phyloP scores from a whole-genome alignment of 2,329 filamentous ascomycete species.

The Aspergillus sp. region DNA sequence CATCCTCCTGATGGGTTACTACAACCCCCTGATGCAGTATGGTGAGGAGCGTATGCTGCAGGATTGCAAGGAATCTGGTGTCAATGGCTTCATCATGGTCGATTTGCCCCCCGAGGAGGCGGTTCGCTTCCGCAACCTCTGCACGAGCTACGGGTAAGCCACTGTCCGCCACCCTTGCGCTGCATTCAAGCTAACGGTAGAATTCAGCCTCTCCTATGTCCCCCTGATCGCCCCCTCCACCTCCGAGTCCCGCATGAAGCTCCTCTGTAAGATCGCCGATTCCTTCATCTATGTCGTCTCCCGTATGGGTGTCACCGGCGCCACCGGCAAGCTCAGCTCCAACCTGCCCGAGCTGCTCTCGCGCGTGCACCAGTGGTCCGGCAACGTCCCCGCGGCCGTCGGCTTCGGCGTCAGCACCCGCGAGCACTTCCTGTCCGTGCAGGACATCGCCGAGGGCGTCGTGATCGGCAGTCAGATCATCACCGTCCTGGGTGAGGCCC shows the following conservation, averaged over 20 bases:
- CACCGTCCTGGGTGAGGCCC: constrained; percentile 70
- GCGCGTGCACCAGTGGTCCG: constrained; percentile 88
- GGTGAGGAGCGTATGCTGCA: constrained; percentile 85
- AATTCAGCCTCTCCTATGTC: constrained; percentile 84
- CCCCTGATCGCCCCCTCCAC: constrained; percentile 95
- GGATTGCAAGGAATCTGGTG: constrained; percentile 78
- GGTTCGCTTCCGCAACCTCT: constrained; percentile 60
- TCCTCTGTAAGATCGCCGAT: constrained; percentile 94
- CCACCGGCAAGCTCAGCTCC: constrained; percentile 75
- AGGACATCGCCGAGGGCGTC: constrained; percentile 83
- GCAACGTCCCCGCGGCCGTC: constrained; percentile 84
- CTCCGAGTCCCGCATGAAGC: constrained; percentile 88
- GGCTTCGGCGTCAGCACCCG: constrained; percentile 95
- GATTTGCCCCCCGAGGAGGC: constrained; percentile 97
- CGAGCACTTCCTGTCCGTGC: constrained; percentile 87
- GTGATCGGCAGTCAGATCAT: constrained; percentile 97
- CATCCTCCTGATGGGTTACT: constrained; percentile 96
- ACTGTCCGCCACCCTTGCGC: neutral
- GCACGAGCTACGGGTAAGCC: constrained; percentile 32
- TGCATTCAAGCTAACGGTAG: neutral
- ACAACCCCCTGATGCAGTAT: constrained; percentile 92
- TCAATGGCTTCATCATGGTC: constrained; percentile 96
- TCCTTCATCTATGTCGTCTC: constrained; percentile 99
- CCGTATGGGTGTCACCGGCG: constrained; percentile 93
- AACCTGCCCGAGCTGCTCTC: constrained; percentile 78